These are phyloP conservation scores for Chondrostereum purpureum DNA, from an alignment of 1,284 basidiomycete genomes.

Conservation along the genomic window DNA sequence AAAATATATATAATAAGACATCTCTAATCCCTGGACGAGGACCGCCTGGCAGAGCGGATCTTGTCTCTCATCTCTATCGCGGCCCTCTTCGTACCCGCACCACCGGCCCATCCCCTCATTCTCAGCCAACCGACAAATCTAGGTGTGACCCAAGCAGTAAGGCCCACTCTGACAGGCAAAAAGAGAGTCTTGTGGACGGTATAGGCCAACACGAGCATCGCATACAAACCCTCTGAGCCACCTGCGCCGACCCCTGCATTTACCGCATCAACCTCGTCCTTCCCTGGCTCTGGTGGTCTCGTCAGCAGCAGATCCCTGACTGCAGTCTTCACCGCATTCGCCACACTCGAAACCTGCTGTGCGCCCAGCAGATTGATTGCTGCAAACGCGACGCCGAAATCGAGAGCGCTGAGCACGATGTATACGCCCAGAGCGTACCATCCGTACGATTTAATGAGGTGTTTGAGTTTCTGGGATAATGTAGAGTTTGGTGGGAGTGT, in stretches of 20 bases:
- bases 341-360: slow-evolving; percentile 75
- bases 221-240: slow-evolving; percentile 73
- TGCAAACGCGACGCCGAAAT: slow-evolving; percentile 80
- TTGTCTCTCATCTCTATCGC: slow-evolving; percentile 58
- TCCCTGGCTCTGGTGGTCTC: slow-evolving; percentile 56
- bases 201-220: slow-evolving; percentile 90
- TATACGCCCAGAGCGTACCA: slow-evolving; percentile 92
- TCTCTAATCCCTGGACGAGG: background rate
- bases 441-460: slow-evolving; percentile 86
- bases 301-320: slow-evolving; percentile 38
- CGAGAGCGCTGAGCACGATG: slow-evolving; percentile 60
- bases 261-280: slow-evolving; percentile 46
- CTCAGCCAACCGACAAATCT: slow-evolving; percentile 76
- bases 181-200: slow-evolving; percentile 94
- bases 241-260: slow-evolving; percentile 20
- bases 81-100: slow-evolving; percentile 60
- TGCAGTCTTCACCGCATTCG: slow-evolving; percentile 50
- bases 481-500: slow-evolving; percentile 40
- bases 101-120: slow-evolving; percentile 69
- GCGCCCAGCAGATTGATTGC: slow-evolving; percentile 86
- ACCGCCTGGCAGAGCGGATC: slow-evolving; percentile 28
- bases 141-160: slow-evolving; percentile 87
- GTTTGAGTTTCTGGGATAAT: slow-evolving; percentile 72
- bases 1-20: background rate
- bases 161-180: slow-evolving; percentile 83